These are phyloP conservation scores for Russula griseocarnosa DNA, from an alignment of 768 basidiomycete genomes.

Conservation along the genomic window DNA sequence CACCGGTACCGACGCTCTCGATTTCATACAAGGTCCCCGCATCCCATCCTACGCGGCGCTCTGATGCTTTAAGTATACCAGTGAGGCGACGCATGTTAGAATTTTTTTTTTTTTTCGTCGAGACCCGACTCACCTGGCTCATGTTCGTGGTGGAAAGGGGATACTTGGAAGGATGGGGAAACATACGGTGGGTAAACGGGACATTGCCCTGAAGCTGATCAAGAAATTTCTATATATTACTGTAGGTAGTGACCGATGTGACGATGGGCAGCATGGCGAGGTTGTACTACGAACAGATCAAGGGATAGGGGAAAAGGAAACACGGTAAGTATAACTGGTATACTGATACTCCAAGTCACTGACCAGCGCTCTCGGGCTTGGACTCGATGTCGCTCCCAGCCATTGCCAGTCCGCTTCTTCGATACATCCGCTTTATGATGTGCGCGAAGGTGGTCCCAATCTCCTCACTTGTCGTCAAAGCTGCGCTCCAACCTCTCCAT, in stretches of 20 bases:
- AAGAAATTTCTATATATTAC: background rate
- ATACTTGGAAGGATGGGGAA: background rate
- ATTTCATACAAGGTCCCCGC: no score
- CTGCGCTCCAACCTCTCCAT: background rate
- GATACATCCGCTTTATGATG: background rate
- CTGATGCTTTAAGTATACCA: no score
- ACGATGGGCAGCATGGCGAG: background rate
- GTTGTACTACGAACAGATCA: no score
- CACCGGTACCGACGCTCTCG: no score
- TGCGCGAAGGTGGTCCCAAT: background rate
- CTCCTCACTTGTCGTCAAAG: background rate
- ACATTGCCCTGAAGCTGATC: background rate
- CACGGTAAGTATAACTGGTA: no score
- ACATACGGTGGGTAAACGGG: background rate
- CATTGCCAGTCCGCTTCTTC: background rate
- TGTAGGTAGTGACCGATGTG: no score
- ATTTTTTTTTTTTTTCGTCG: no score
- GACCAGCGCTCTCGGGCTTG: no score
- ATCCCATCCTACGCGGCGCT: no score
- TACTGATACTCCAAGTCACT: no score
- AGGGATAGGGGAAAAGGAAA: no score
- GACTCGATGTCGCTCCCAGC: background rate
- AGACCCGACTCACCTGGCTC: background rate
- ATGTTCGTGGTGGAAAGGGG: background rate
- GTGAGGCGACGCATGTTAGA: no score